These are phyloP conservation scores for Desmodesmus armatus DNA, from an alignment of 139 green algal genomes.

Conservation along the genomic window DNA sequence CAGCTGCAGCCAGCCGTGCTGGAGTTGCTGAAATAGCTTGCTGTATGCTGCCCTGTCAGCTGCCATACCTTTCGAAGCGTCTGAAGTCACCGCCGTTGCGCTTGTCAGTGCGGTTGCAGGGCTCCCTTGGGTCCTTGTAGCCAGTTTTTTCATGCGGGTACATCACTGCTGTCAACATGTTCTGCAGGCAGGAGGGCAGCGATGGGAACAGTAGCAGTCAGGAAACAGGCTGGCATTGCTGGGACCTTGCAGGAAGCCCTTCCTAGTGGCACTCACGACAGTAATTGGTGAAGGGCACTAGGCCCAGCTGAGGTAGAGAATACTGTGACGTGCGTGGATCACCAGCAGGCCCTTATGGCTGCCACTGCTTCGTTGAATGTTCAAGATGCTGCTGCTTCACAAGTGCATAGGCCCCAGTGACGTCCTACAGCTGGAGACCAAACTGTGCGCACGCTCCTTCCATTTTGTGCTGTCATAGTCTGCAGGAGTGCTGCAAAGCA, in stretches of 20 bases:
- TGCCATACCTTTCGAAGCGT: conserved; percentile 32
- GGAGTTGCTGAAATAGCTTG: not conserved
- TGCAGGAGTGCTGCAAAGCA: too few relatives aligned
- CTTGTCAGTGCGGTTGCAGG: conserved; percentile 38
- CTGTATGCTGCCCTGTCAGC: too few relatives aligned
- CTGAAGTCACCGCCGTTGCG: conserved; percentile 33
- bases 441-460: too few relatives aligned
- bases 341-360: too few relatives aligned
- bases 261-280: not conserved
- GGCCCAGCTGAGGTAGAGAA: too few relatives aligned
- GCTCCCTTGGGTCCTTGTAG: conserved; percentile 21
- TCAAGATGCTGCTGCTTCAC: too few relatives aligned
- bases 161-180: conserved; percentile 18
- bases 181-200: not conserved
- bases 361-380: too few relatives aligned
- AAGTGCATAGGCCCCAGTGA: too few relatives aligned
- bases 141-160: conserved; percentile 27
- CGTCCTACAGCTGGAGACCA: too few relatives aligned
- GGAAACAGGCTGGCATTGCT: not conserved
- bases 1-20: not conserved
- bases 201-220: not conserved
- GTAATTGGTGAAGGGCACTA: too few relatives aligned
- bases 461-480: too few relatives aligned
- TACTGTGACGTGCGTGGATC: too few relatives aligned
- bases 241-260: not conserved